Conservation (phyloP, 2,329 filamentous ascomycete genomes). For the Sarocladium strictum region DNA sequence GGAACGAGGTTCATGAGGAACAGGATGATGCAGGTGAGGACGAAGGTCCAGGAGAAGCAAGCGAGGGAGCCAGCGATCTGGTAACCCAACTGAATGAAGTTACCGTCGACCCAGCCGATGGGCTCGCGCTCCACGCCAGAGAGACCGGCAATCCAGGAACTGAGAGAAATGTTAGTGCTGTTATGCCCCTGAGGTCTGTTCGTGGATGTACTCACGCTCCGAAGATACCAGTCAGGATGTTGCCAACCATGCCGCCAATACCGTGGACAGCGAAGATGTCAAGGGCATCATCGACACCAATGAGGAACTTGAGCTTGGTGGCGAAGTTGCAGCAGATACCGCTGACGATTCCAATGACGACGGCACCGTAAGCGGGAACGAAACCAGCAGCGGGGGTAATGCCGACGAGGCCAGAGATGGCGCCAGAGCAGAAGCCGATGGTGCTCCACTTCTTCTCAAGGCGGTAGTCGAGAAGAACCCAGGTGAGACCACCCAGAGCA, state of each 20-base stretch:
- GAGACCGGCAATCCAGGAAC: constrained; percentile 65
- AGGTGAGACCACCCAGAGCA: constrained; percentile 72
- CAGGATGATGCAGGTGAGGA: constrained; percentile 61
- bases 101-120: constrained; percentile 66
- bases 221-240: constrained; percentile 73
- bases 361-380: constrained; percentile 42
- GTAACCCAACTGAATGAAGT: constrained; percentile 66
- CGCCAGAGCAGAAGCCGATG: constrained; percentile 87
- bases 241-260: constrained; percentile 74
- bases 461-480: constrained; percentile 81
- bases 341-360: constrained; percentile 52
- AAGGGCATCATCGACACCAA: constrained; percentile 80
- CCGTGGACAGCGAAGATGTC: constrained; percentile 90
- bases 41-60: constrained; percentile 60
- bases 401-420: constrained; percentile 79
- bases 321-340: constrained; percentile 74
- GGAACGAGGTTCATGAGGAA: constrained; percentile 67
- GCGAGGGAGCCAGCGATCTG: constrained; percentile 64
- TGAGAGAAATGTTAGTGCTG: constrained; percentile 21
- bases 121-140: constrained; percentile 56
- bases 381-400: constrained; percentile 81
- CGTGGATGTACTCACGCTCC: constrained; percentile 47
- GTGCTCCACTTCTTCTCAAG: constrained; percentile 93
- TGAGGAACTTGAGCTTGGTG: constrained; percentile 71
- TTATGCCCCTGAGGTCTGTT: background rate